Evolutionary conservation across 2,329 filamentous ascomycete species (phyloP), one percentile per base, ranked within the genome.

Genomic region (Hypoxylon sp.): DNA sequence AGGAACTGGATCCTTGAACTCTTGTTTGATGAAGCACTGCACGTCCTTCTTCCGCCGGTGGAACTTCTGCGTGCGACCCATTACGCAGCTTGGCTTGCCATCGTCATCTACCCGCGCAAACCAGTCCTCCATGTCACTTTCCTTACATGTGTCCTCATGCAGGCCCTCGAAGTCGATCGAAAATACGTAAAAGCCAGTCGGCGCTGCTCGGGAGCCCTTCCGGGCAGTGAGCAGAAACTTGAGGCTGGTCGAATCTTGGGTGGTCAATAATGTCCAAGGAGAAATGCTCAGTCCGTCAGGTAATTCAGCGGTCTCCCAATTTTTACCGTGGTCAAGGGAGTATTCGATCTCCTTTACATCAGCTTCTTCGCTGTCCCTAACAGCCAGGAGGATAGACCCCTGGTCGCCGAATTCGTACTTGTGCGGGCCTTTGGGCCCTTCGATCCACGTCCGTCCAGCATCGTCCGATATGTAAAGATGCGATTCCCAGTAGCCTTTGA

Each of bases 391-490:
- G 19, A 99, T 87, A 14, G 94, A 94, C 1, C 96, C 96, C 70
- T 96, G 91, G 73, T 97, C 95, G 56, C 96, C 96, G 77, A 98
- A 96, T 75, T 97, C 94, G 78, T 97, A 99, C 77, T 96, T 96
- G 81, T 98, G 94, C 11, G 94, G 91, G 19, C 93, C 92, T 14
- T 94, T 84, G 4, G 92, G 84, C 0, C 90, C 87, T 75, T 89
- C 83, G 37, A 83, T 87, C 96, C 96, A 99, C 1, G 89, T 94
- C 65, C 93, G 81, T 41, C 96, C 96, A 19, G 94, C 95, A 78
- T 98, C 89, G 74, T 97, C 92, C 0, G 96, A 99, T 25, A 98
- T 88, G 75, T 90, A 98, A 0, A 97, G 86, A 76, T 92, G 88
- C 11, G 93, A 90, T 8, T 97, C 87, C 2, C 83, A 82, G 74